phyloP scores from a whole-genome alignment of 2,329 filamentous ascomycete genomes.

The Coleophoma eucalyptorum region DNA sequence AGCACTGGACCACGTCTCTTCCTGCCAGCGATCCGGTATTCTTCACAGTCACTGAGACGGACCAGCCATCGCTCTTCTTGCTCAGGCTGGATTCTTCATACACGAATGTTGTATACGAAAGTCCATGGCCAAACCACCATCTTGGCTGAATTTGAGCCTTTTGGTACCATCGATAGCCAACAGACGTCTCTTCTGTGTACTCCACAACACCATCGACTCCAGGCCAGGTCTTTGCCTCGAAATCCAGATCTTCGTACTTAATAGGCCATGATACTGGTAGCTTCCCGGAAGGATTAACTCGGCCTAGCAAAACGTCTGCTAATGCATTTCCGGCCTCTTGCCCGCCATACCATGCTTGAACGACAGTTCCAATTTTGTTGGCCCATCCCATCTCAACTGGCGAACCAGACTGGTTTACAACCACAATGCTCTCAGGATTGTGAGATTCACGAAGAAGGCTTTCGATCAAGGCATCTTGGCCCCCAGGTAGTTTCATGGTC shows the following conservation, averaged over 20 bases:
- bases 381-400: conserved; percentile 4
- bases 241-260: not conserved
- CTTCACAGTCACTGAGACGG: conserved; percentile 47
- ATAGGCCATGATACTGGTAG: conserved; percentile 1
- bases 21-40: conserved; percentile 53
- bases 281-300: conserved; percentile 1
- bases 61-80: not conserved
- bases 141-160: not conserved
- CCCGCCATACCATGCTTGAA: conserved; percentile 43
- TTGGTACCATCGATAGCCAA: conserved; percentile 1
- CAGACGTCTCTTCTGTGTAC: not conserved
- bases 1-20: conserved; percentile 52
- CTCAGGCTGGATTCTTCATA: not conserved
- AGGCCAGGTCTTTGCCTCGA: not conserved
- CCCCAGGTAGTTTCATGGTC: conserved; percentile 53
- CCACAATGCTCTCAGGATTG: not conserved
- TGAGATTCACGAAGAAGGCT: not conserved
- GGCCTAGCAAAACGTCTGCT: conserved; percentile 59
- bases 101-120: conserved; percentile 1
- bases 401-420: conserved; percentile 1
- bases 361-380: not conserved
- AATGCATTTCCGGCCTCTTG: conserved; percentile 67
- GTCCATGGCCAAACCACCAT: conserved; percentile 1
- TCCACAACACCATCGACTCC: not conserved
- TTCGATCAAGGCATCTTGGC: not conserved